Percentiles rank a stretch among this genome's conserved stretches.
Evolutionary conservation across 228 moss, liverwort and hornwort species (phyloP).

Genomic region (Sphagnum magellanicum): DNA sequence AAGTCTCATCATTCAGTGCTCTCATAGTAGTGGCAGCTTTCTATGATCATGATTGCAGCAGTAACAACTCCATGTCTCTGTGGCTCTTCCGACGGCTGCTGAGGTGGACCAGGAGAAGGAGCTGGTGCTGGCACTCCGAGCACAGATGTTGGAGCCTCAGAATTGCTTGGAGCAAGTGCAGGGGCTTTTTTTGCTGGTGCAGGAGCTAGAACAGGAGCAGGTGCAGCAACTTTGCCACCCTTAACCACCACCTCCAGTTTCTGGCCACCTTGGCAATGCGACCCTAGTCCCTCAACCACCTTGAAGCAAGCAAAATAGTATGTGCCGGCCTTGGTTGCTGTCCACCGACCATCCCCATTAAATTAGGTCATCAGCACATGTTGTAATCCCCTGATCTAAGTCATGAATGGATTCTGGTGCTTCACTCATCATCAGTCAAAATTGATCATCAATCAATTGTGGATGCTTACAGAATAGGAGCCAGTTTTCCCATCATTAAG

Average conservation of each 20-base stretch:
- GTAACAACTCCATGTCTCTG: too few species aligned
- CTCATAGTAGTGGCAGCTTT: too few species aligned
- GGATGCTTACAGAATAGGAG: not conserved
- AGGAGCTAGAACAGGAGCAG: not conserved
- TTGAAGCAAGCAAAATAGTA: constrained; percentile 7
- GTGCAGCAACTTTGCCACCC: not conserved
- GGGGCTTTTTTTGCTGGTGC: not conserved
- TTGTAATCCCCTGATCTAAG: too few species aligned
- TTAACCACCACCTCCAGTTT: constrained; percentile 3
- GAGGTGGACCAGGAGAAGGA: not conserved
- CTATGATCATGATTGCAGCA: too few species aligned
- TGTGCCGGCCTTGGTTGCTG: not conserved
- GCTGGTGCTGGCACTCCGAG: not conserved
- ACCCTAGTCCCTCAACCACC: constrained; percentile 1
- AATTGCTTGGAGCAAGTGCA: too few species aligned
- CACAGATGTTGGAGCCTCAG: too few species aligned
- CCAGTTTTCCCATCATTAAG: not conserved
- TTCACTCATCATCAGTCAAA: too few species aligned
- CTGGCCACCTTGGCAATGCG: constrained; percentile 5
- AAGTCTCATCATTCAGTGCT: too few species aligned
- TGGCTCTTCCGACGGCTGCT: too few species aligned
- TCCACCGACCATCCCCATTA: not conserved
- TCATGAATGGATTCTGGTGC: too few species aligned
- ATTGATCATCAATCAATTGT: too few species aligned
- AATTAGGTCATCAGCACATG: too few species aligned